Conservation (phyloP, 768 basidiomycete genomes). For the Lactarius trivialis region DNA sequence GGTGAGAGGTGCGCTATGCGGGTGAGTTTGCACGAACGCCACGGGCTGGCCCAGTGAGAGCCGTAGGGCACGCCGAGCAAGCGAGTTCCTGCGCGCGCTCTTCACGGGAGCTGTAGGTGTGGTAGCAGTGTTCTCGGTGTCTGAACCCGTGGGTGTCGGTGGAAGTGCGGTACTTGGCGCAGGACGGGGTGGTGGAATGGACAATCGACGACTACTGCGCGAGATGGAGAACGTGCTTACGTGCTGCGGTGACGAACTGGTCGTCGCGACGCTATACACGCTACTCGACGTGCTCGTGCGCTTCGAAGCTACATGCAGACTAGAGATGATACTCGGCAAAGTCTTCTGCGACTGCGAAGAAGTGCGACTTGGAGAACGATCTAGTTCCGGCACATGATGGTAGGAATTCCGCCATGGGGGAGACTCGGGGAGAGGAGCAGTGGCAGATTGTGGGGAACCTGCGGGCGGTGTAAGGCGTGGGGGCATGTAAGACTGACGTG, state of each 20-base stretch:
- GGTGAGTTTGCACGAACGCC: conserved; percentile 51
- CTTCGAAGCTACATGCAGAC: conserved; percentile 19
- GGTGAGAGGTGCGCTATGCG: no score
- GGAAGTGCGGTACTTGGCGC: conserved; percentile 66
- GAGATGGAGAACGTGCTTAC: conserved; percentile 19
- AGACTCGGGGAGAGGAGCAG: conserved; percentile 19
- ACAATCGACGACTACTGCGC: conserved; percentile 41
- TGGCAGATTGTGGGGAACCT: conserved; percentile 52
- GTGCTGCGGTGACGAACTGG: conserved; percentile 34
- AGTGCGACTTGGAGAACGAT: conserved; percentile 24
- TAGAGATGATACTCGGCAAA: conserved; percentile 17
- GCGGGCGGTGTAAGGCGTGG: conserved; percentile 50
- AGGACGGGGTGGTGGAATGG: conserved; percentile 68
- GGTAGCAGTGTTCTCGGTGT: conserved; percentile 29
- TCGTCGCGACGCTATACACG: conserved; percentile 29
- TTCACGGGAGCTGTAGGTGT: conserved; percentile 23
- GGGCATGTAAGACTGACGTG: conserved; percentile 35
- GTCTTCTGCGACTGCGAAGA: conserved; percentile 29
- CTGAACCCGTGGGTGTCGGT: conserved; percentile 45
- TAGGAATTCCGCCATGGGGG: conserved; percentile 20
- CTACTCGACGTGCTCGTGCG: conserved; percentile 37
- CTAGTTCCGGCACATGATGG: conserved; percentile 23
- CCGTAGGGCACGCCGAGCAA: conserved; percentile 46
- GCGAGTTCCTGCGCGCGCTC: conserved; percentile 44
- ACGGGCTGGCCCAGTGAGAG: conserved; percentile 46